Conservation (phyloP, 2,329 filamentous ascomycete species). For the Alternaria rosae region DNA sequence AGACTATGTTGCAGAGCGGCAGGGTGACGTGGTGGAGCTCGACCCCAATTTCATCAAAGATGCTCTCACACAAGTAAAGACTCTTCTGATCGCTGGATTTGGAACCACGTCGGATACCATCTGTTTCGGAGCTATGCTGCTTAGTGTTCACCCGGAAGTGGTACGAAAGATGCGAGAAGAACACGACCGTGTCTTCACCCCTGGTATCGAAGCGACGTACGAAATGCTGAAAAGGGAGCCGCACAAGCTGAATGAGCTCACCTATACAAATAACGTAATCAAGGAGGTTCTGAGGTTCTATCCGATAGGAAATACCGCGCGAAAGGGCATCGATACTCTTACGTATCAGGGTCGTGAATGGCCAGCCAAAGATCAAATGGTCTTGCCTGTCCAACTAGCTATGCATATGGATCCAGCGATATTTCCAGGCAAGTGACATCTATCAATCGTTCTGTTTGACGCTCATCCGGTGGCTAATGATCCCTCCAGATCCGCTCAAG, state of each 20-base stretch:
- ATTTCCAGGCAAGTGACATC: constrained; percentile 29
- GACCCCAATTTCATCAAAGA: constrained; percentile 48
- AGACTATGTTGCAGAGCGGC: constrained; percentile 34
- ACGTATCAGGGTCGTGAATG: constrained; percentile 52
- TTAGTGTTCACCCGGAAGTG: constrained; percentile 38
- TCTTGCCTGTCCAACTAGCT: constrained; percentile 52
- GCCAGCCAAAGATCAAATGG: constrained; percentile 54
- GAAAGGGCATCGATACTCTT: constrained; percentile 50
- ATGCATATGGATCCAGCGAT: constrained; percentile 43
- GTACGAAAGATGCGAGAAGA: constrained; percentile 53
- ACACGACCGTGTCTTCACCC: constrained; percentile 61
- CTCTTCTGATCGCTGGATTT: constrained; percentile 54
- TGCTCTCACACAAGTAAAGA: constrained; percentile 49
- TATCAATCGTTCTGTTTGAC: not conserved
- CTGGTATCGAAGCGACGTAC: constrained; percentile 49
- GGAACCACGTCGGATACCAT: constrained; percentile 51
- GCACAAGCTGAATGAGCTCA: constrained; percentile 58
- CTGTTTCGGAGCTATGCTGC: constrained; percentile 41
- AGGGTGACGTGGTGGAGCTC: constrained; percentile 19
- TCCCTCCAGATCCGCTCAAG: constrained; percentile 8
- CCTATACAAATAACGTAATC: constrained; percentile 61
- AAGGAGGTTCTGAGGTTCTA: constrained; percentile 63
- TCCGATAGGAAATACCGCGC: constrained; percentile 57
- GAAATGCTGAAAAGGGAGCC: constrained; percentile 53
- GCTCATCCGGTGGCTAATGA: not conserved